These are phyloP conservation scores for Suhomyces sp. DNA, from an alignment of 805 yeast species.

Conservation along the genomic window DNA sequence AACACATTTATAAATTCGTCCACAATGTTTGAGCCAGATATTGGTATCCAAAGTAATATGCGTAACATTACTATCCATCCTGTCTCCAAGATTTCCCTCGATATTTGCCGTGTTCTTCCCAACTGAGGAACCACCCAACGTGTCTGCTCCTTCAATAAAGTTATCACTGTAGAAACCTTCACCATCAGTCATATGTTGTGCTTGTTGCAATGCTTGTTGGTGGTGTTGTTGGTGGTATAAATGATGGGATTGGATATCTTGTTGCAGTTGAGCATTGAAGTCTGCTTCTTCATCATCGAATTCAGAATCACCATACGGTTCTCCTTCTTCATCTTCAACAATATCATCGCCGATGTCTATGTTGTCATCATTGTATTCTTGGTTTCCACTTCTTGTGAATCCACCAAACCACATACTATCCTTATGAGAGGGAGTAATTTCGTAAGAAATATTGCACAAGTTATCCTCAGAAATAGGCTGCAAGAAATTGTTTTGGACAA, in stretches of 20 bases:
- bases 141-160: slow-evolving; percentile 22
- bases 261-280: slow-evolving; percentile 8
- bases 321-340: slow-evolving; percentile 1
- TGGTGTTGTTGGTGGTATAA: slow-evolving; percentile 21
- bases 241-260: slow-evolving; percentile 14
- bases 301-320: slow-evolving; percentile 24
- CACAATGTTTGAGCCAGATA: slow-evolving; percentile 80
- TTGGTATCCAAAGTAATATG: slow-evolving; percentile 71
- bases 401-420: slow-evolving; percentile 29
- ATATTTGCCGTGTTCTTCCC: slow-evolving; percentile 10
- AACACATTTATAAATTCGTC: slow-evolving; percentile 68
- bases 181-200: slow-evolving; percentile 8
- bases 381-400: too few species aligned
- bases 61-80: slow-evolving; percentile 57
- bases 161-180: slow-evolving; percentile 25
- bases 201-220: slow-evolving; percentile 17
- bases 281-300: slow-evolving; percentile 31
- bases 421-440: slow-evolving; percentile 12
- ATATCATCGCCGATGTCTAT: slow-evolving; percentile 12
- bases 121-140: slow-evolving; percentile 9
- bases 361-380: slow-evolving; percentile 10
- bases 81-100: slow-evolving; percentile 54
- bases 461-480: slow-evolving; percentile 35
- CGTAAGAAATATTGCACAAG: slow-evolving; percentile 17
- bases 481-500: slow-evolving; percentile 40